Base-by-base conservation (phyloP, 495 filamentous ascomycete species). In the Xylaria grammica region DNA sequence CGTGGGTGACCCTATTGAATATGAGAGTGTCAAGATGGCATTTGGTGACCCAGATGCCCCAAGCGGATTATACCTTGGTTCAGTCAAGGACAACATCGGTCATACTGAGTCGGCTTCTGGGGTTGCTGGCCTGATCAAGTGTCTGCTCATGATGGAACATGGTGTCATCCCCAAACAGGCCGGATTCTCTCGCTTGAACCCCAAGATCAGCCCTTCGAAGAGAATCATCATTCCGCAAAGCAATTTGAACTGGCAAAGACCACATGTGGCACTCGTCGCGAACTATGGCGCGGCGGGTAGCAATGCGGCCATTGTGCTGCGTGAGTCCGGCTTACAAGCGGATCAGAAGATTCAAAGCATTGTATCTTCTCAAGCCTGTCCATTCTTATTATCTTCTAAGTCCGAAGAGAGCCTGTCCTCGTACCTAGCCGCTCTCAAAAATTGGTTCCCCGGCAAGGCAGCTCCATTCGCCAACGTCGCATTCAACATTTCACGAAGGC, bases 31-130 rank as follows among this genome's bases (percentile, higher is more conserved):
- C n/a, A 71, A 71, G 3, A 50, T 66, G 15, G 72, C 71, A 0
- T 66, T 85, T 3, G 69, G 62, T 13, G 52, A 58, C 20, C 15
- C 63, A 0, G 44, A 74, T 70, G 22, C 69, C 32, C 6, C 51
- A 50, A n/a, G 68, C 56, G 1, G 51, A 70, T 10, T 80, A 55
- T 36, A 73, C 67, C 4, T 63, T 22, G 77, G 79, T 0, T 83
- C 82, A 1, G 79, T 84, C 15, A 87, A 87, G 76, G 73, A 78
- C 0, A 69, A 78, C 1, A 67, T 86, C 13, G 85, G 85, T 8
- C 85, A 87, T 62, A 78, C 77, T 0, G 85, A 87, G 60, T 74
- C 75, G 1, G 74, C 81, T 0, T 81, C 82, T 0, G 84, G 84
- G 3, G 68, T 82, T 1, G 67, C 60, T 0, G 72, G 77, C 0